Evolutionary conservation across 2,329 filamentous ascomycete genomes (phyloP).

Genomic region (Stachybotrys chlorohalonatus): DNA sequence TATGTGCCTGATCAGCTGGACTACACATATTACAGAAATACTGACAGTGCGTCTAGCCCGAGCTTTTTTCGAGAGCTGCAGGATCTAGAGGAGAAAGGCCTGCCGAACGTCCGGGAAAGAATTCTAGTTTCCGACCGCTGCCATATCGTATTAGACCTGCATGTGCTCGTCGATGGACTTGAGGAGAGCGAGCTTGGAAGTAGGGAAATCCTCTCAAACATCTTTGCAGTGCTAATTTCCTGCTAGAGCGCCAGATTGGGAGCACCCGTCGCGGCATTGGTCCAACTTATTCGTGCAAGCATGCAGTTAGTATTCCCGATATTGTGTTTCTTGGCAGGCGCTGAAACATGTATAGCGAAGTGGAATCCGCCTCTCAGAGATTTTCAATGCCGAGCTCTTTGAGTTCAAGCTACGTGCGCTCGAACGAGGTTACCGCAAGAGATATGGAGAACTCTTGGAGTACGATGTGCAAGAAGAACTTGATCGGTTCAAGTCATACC

Average conservation of each 20-base stretch:
- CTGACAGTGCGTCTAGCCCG: conserved; percentile 15
- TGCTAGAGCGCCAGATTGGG: conserved; percentile 18
- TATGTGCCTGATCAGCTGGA: conserved; percentile 10
- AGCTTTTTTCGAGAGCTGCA: conserved; percentile 32
- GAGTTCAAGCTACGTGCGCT: conserved; percentile 55
- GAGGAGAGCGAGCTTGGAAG: conserved; percentile 46
- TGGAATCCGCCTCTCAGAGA: conserved; percentile 57
- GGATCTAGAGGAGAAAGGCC: conserved; percentile 23
- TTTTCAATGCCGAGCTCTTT: conserved; percentile 59
- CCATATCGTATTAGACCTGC: conserved; percentile 57
- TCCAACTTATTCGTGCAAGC: conserved; percentile 16
- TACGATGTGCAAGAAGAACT: conserved; percentile 62
- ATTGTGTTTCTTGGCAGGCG: not conserved
- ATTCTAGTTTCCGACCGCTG: conserved; percentile 56
- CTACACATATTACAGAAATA: conserved; percentile 9
- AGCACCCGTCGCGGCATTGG: conserved; percentile 31
- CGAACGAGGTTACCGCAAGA: conserved; percentile 48
- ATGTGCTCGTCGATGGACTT: conserved; percentile 59
- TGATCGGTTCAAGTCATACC: conserved; percentile 46
- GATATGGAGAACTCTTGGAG: conserved; percentile 55
- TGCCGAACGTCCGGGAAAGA: conserved; percentile 11
- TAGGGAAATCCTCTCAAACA: conserved; percentile 6
- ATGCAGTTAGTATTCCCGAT: not conserved
- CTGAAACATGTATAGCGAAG: conserved; percentile 34
- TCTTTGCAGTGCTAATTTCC: conserved; percentile 13